These are phyloP conservation scores for Aspergillus udagawae DNA, from an alignment of 2,329 filamentous ascomycete species.

Conservation along the genomic window DNA sequence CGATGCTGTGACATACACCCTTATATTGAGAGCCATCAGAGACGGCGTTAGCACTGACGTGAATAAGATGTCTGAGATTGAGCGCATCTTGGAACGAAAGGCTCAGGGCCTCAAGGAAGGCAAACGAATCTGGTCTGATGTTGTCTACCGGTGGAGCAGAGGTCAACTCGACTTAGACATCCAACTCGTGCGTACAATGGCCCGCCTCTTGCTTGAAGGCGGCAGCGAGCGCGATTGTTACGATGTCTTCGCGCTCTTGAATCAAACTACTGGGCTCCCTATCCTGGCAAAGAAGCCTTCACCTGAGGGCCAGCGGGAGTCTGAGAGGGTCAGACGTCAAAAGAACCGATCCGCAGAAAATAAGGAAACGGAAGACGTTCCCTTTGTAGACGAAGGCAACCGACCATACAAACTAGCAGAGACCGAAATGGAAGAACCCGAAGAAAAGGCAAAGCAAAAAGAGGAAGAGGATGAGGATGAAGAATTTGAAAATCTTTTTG, in stretches of 20 bases:
- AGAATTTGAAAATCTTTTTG: slow-evolving; percentile 34
- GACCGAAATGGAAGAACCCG: slow-evolving; percentile 8
- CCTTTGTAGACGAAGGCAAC: slow-evolving; percentile 27
- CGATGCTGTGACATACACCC: slow-evolving; percentile 72
- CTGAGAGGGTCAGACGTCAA: not conserved
- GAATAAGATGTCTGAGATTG: slow-evolving; percentile 25
- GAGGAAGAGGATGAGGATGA: slow-evolving; percentile 24
- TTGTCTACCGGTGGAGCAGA: slow-evolving; percentile 69
- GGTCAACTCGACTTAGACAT: slow-evolving; percentile 73
- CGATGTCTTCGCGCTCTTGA: slow-evolving; percentile 69
- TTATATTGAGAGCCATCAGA: slow-evolving; percentile 73
- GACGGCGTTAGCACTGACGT: slow-evolving; percentile 36
- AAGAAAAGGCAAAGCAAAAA: slow-evolving; percentile 4
- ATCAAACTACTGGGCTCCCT: slow-evolving; percentile 76
- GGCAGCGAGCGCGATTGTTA: slow-evolving; percentile 59
- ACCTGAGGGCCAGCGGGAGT: slow-evolving; percentile 6
- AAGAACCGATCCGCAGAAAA: not conserved
- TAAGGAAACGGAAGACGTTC: slow-evolving; percentile 21
- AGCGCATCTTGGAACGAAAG: slow-evolving; percentile 25
- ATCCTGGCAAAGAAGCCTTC: slow-evolving; percentile 27
- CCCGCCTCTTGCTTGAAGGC: slow-evolving; percentile 66
- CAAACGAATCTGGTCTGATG: slow-evolving; percentile 74
- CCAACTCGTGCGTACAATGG: slow-evolving; percentile 75
- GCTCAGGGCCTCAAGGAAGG: slow-evolving; percentile 57
- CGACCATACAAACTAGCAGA: slow-evolving; percentile 18